These are phyloP conservation scores for Amaranthus hypochondriacus DNA, from an alignment of 148 eudicot genomes.

Conservation along the genomic window DNA sequence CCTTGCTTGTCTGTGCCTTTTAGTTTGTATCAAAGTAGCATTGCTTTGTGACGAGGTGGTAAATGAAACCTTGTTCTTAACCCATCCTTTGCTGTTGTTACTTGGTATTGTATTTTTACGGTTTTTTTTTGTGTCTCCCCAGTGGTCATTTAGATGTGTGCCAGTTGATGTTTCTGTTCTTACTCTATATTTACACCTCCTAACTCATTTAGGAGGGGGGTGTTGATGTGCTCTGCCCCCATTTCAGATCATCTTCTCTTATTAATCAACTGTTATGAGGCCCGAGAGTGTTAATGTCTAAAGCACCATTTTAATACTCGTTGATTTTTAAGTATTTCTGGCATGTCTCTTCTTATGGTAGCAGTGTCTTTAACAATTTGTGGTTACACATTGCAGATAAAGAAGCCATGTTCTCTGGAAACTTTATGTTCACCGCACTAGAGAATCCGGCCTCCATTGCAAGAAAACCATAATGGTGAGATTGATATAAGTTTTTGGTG, in stretches of 20 bases:
- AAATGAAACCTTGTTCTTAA: too few relatives aligned
- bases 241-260: background rate
- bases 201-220: too few relatives aligned
- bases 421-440: conserved; percentile 40
- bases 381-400: conserved; percentile 27
- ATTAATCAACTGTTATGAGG: too few relatives aligned
- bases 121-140: background rate
- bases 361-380: too few relatives aligned
- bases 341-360: too few relatives aligned
- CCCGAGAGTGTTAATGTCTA: background rate
- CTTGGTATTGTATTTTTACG: background rate
- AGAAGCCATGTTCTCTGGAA: conserved; percentile 45
- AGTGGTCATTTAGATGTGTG: background rate
- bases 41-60: too few relatives aligned
- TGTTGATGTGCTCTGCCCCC: background rate
- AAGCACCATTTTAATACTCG: background rate
- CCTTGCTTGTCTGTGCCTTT: too few relatives aligned
- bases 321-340: background rate
- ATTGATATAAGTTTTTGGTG: background rate
- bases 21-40: too few relatives aligned
- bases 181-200: background rate
- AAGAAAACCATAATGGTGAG: too few relatives aligned
- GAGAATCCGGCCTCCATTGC: conserved; percentile 13
- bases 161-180: background rate
- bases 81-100: too few relatives aligned